Evolutionary conservation across 768 basidiomycete species (phyloP).

Genomic region (Royoungia palumana): DNA sequence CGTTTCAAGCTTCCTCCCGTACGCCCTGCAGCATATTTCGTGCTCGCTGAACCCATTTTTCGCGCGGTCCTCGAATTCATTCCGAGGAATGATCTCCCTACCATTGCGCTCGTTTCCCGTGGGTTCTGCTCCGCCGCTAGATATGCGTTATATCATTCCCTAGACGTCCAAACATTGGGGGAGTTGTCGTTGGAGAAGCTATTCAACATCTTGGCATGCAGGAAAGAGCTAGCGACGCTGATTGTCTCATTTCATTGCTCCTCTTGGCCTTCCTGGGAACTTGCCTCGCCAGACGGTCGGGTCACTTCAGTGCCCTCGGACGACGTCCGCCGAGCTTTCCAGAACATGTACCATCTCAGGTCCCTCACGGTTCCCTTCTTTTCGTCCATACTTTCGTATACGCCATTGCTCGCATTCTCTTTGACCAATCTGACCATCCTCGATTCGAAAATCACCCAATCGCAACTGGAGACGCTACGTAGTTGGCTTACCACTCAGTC

Average conservation of each 20-base stretch:
- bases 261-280: constrained; percentile 19
- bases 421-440: constrained; percentile 28
- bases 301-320: constrained; percentile 9
- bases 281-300: constrained; percentile 3
- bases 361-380: constrained; percentile 27
- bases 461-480: constrained; percentile 19
- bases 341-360: constrained; percentile 30
- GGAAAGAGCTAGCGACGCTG: constrained; percentile 19
- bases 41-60: constrained; percentile 21
- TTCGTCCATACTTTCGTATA: constrained; percentile 17
- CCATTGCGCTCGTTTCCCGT: constrained; percentile 24
- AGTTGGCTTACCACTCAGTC: constrained; percentile 25
- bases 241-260: constrained; percentile 24
- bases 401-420: constrained; percentile 19
- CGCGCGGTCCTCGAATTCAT: constrained; percentile 22
- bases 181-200: constrained; percentile 16
- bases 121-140: constrained; percentile 21
- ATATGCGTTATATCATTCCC: constrained; percentile 20
- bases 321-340: constrained; percentile 23
- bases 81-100: constrained; percentile 13
- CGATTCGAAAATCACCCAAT: constrained; percentile 21
- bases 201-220: constrained; percentile 18
- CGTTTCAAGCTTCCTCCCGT: not conserved
- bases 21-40: not conserved
- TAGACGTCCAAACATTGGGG: constrained; percentile 16